Conservation (phyloP, 176 grass and related monocot species). For the Lolium multiflorum region DNA sequence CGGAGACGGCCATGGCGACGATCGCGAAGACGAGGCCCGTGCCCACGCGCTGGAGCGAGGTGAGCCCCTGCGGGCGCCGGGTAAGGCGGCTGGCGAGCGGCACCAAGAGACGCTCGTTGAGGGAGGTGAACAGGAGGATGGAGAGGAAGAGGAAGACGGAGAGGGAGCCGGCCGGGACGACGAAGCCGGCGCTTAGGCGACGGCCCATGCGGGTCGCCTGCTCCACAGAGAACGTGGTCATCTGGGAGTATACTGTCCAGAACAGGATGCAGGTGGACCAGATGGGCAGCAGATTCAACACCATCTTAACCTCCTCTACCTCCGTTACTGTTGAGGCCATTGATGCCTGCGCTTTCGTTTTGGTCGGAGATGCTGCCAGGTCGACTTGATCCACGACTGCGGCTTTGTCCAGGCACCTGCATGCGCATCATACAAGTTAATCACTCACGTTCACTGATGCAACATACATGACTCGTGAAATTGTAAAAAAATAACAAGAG, state of each 20-base stretch:
- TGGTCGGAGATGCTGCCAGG: slow-evolving; percentile 28
- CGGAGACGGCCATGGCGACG: slow-evolving; percentile 59
- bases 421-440: background rate
- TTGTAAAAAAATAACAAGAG: too few relatives aligned
- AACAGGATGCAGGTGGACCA: slow-evolving; percentile 76
- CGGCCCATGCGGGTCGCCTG: slow-evolving; percentile 72
- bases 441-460: background rate
- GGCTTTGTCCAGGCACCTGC: slow-evolving; percentile 76
- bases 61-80: slow-evolving; percentile 60
- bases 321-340: slow-evolving; percentile 55
- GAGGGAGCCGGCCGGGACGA: slow-evolving; percentile 66
- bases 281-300: slow-evolving; percentile 72
- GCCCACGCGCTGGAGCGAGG: slow-evolving; percentile 68
- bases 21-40: slow-evolving; percentile 52
- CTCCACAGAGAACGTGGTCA: slow-evolving; percentile 74
- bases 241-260: slow-evolving; percentile 75
- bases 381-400: slow-evolving; percentile 51
- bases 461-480: too few relatives aligned
- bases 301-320: slow-evolving; percentile 84
- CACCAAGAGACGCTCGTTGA: slow-evolving; percentile 73
- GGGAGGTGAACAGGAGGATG: slow-evolving; percentile 73
- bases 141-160: slow-evolving; percentile 82
- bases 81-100: slow-evolving; percentile 64
- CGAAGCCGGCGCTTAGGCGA: slow-evolving; percentile 42
- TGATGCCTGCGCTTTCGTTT: slow-evolving; percentile 10